Percentiles rank a stretch among this genome's conserved stretches.
These are phyloP conservation scores for Malassezia yamatoensis DNA, from an alignment of 1,284 basidiomycete genomes.

Conservation along the genomic window DNA sequence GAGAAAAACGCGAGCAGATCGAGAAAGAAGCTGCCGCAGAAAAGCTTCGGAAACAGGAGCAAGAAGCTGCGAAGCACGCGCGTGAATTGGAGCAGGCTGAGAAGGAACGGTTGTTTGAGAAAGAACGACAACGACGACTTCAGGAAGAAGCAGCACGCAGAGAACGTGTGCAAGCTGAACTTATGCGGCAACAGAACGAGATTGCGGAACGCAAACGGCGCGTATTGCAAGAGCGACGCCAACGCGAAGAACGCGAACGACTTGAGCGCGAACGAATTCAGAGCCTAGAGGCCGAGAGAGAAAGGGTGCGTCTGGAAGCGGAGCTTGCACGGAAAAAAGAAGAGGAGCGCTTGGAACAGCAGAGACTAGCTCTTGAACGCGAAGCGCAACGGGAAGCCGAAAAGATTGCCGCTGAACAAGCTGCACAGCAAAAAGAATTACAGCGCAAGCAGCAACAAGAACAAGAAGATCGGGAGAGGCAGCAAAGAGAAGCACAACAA, in stretches of 20 bases:
- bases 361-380: not conserved
- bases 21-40: not conserved
- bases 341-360: not conserved
- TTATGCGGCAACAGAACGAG: slow-evolving; percentile 1
- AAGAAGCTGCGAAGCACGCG: slow-evolving; percentile 1
- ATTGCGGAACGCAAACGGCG: slow-evolving; percentile 6
- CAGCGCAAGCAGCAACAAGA: too few species aligned
- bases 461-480: too few species aligned
- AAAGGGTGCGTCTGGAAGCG: not conserved
- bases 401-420: not conserved
- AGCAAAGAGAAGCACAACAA: too few species aligned
- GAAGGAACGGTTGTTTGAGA: not conserved
- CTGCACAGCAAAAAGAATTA: not conserved
- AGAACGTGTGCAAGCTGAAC: not conserved
- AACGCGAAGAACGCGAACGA: slow-evolving; percentile 1
- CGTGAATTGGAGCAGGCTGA: not conserved
- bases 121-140: slow-evolving; percentile 20
- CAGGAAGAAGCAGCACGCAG: not conserved
- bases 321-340: not conserved
- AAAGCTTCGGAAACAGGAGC: not conserved
- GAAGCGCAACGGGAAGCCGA: not conserved
- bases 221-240: not conserved
- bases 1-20: not conserved
- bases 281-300: too few species aligned
- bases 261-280: not conserved